Evolutionary conservation across 2,329 filamentous ascomycete genomes (phyloP).

Genomic region (Diaporthe humulicola): DNA sequence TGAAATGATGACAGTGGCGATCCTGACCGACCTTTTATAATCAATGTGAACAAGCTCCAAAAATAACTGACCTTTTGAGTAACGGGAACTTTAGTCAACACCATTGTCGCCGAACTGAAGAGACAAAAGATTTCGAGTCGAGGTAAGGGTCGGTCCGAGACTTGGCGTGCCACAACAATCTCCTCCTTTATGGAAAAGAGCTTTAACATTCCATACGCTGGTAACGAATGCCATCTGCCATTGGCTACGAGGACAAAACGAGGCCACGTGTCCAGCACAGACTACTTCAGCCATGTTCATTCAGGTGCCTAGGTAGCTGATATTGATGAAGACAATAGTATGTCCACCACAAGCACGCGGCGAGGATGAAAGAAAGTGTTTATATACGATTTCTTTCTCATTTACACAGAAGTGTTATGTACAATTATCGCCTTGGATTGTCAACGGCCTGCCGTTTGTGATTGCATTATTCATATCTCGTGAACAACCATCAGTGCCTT

Average conservation of each 20-base stretch:
- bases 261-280: background rate
- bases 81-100: background rate
- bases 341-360: background rate
- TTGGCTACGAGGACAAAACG: background rate
- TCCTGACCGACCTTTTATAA: background rate
- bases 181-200: background rate
- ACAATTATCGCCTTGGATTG: background rate
- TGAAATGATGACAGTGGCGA: background rate
- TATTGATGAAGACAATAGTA: background rate
- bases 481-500: background rate
- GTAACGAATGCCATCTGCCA: background rate
- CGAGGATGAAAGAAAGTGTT: background rate
- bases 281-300: background rate
- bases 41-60: background rate
- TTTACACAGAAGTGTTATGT: background rate
- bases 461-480: background rate
- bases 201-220: background rate
- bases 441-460: background rate
- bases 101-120: background rate
- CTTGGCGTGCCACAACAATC: background rate
- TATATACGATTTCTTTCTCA: background rate
- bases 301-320: background rate
- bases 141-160: background rate
- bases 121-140: background rate
- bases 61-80: background rate